These are phyloP conservation scores for Juglanconis oblonga DNA, from an alignment of 2,329 filamentous ascomycete genomes.

Conservation along the genomic window DNA sequence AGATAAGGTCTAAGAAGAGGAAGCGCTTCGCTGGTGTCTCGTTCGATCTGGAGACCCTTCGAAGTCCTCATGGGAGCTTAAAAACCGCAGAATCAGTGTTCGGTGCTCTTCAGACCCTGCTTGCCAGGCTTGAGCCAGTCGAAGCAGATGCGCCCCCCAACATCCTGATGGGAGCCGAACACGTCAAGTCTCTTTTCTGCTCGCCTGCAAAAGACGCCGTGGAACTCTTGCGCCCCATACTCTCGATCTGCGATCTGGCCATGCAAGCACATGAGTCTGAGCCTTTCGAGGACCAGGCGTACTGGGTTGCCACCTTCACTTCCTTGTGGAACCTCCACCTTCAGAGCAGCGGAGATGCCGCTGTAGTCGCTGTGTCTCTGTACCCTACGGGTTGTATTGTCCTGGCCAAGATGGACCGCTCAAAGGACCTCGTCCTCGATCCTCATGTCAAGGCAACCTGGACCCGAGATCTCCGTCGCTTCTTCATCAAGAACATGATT, in stretches of 20 bases:
- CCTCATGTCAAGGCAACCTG: slow-evolving; percentile 35
- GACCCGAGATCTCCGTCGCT: slow-evolving; percentile 44
- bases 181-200: slow-evolving; percentile 56
- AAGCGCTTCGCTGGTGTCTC: slow-evolving; percentile 39
- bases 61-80: slow-evolving; percentile 38
- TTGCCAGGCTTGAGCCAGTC: slow-evolving; percentile 41
- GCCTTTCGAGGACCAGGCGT: slow-evolving; percentile 34
- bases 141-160: slow-evolving; percentile 31
- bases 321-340: slow-evolving; percentile 53
- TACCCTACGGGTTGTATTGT: slow-evolving; percentile 39
- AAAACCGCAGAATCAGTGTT: slow-evolving; percentile 48
- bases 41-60: slow-evolving; percentile 40
- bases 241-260: slow-evolving; percentile 42
- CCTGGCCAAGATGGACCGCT: slow-evolving; percentile 37
- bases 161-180: slow-evolving; percentile 53
- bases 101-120: slow-evolving; percentile 40
- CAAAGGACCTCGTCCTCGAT: slow-evolving; percentile 21
- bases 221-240: slow-evolving; percentile 41
- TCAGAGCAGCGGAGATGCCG: slow-evolving; percentile 44
- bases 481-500: slow-evolving; percentile 50
- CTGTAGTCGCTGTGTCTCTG: slow-evolving; percentile 47
- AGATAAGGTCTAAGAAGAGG: slow-evolving; percentile 37
- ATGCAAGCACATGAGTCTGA: slow-evolving; percentile 31
- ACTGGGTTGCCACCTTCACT: slow-evolving; percentile 46
- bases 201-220: slow-evolving; percentile 46